phyloP scores from a whole-genome alignment of 176 grass and related monocot genomes.

The Ensete ventricosum region DNA sequence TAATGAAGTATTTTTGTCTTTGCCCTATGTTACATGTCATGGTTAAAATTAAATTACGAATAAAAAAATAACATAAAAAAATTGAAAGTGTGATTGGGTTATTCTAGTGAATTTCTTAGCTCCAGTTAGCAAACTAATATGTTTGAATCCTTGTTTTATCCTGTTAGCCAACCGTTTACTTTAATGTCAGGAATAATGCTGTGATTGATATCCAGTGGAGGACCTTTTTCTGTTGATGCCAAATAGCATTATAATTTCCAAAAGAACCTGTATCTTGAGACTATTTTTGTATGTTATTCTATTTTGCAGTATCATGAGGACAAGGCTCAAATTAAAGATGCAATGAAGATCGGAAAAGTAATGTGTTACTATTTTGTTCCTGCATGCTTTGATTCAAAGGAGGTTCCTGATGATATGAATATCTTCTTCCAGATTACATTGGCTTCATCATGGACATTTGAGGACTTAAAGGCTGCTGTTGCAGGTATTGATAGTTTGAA shows the following conservation, averaged over 20 bases:
- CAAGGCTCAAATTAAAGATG: conserved; percentile 47
- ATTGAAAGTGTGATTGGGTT: neutral
- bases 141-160: neutral
- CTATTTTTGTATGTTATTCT: conserved; percentile 8
- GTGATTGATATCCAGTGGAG: neutral
- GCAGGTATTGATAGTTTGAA: conserved; percentile 41
- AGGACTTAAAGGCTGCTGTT: conserved; percentile 63
- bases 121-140: no score
- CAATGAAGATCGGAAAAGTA: conserved; percentile 59
- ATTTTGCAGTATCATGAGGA: conserved; percentile 57
- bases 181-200: neutral
- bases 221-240: neutral
- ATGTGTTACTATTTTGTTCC: neutral
- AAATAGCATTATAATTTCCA: neutral
- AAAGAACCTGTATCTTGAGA: neutral
- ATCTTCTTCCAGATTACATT: conserved; percentile 50
- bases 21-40: neutral
- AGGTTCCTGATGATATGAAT: neutral
- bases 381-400: neutral
- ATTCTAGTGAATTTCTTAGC: neutral
- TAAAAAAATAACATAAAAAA: neutral
- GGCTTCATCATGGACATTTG: conserved; percentile 51
- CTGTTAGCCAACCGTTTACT: neutral
- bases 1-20: neutral
- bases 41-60: neutral